Conservation (phyloP, 2,329 filamentous ascomycete genomes). For the Curvularia verruculosa region DNA sequence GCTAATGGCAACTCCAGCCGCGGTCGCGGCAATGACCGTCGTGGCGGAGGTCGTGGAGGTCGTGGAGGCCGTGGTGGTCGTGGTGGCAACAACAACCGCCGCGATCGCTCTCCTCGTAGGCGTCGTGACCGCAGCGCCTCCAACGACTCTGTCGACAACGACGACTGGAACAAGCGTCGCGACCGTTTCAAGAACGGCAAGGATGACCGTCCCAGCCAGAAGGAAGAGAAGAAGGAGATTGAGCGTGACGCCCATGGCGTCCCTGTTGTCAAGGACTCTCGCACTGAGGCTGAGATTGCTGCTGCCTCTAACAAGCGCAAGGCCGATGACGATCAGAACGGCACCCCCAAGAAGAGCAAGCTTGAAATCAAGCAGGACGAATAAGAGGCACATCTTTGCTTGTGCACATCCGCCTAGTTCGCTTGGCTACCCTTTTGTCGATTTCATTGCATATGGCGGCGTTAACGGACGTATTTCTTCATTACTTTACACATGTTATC, state of each 20-base stretch:
- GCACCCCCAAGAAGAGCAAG: slow-evolving; percentile 43
- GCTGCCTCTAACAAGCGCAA: slow-evolving; percentile 43
- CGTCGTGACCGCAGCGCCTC: slow-evolving; percentile 33
- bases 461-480: neutral
- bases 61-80: slow-evolving; percentile 31
- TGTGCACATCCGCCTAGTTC: neutral
- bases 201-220: slow-evolving; percentile 28
- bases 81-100: slow-evolving; percentile 22
- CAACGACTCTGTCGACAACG: slow-evolving; percentile 26
- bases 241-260: slow-evolving; percentile 36
- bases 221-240: slow-evolving; percentile 33
- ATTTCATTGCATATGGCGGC: slow-evolving; percentile 3
- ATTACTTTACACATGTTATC: neutral
- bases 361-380: slow-evolving; percentile 45
- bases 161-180: slow-evolving; percentile 40
- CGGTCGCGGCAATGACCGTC: slow-evolving; percentile 34
- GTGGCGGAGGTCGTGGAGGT: slow-evolving; percentile 38
- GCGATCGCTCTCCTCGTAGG: slow-evolving; percentile 34
- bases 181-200: slow-evolving; percentile 45
- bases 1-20: slow-evolving; percentile 40
- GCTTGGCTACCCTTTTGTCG: neutral
- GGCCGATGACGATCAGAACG: slow-evolving; percentile 32
- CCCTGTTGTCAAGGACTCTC: slow-evolving; percentile 35
- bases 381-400: slow-evolving; percentile 12
- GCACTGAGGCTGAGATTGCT: slow-evolving; percentile 20